Evolutionary conservation across 2,329 filamentous ascomycete species (phyloP).

Genomic region (Alternaria sp.): DNA sequence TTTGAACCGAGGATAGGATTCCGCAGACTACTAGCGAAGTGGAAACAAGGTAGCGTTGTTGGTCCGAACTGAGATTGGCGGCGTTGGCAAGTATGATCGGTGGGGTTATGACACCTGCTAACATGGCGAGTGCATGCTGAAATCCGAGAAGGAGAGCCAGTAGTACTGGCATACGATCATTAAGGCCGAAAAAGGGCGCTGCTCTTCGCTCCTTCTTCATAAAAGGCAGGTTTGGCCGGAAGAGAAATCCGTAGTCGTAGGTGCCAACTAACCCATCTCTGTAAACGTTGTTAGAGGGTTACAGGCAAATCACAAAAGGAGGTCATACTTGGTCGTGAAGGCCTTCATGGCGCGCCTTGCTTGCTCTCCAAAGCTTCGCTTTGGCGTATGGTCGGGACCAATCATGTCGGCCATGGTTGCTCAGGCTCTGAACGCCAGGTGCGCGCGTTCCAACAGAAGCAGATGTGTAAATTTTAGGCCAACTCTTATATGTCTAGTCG

Average conservation of each 20-base stretch:
- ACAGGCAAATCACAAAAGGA: background rate
- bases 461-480: background rate
- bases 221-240: constrained; percentile 83
- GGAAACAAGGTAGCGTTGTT: constrained; percentile 81
- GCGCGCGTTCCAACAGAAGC: background rate
- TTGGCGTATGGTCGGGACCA: constrained; percentile 52
- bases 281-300: background rate
- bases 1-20: constrained; percentile 77
- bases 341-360: constrained; percentile 53
- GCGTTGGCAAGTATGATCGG: constrained; percentile 75
- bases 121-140: constrained; percentile 81
- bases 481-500: background rate
- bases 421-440: background rate
- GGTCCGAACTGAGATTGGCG: constrained; percentile 68
- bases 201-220: constrained; percentile 68
- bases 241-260: constrained; percentile 92
- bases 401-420: constrained; percentile 53
- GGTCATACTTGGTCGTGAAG: constrained; percentile 59
- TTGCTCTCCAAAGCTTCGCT: constrained; percentile 54
- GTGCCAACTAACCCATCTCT: constrained; percentile 80
- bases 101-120: constrained; percentile 74
- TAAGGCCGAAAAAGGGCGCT: constrained; percentile 86
- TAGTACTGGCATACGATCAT: constrained; percentile 79
- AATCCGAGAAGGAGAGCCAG: constrained; percentile 78
- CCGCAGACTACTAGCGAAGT: constrained; percentile 82